These are phyloP conservation scores for Vitis amurensis DNA, from an alignment of 164 flowering plant species.

Conservation along the genomic window DNA sequence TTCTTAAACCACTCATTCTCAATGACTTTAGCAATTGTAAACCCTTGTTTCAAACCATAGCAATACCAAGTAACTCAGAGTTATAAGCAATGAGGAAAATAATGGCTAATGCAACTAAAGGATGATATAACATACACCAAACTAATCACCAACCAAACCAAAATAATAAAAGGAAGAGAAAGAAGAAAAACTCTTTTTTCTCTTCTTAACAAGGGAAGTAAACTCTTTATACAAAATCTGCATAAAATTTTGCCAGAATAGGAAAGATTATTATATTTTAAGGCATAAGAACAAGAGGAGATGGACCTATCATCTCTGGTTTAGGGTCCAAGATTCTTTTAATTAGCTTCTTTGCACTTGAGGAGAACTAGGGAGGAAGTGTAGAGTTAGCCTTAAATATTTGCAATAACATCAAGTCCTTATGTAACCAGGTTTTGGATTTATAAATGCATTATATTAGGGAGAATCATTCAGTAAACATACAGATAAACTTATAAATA, in stretches of 20 bases:
- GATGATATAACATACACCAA: no score
- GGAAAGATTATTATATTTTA: not conserved
- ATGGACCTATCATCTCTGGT: slow-evolving; percentile 58
- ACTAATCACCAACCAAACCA: not conserved
- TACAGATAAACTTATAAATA: no score
- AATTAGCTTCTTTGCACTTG: slow-evolving; percentile 87
- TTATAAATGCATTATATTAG: not conserved
- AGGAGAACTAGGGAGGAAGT: slow-evolving; percentile 91
- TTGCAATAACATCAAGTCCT: slow-evolving; percentile 32
- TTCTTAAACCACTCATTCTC: slow-evolving; percentile 99
- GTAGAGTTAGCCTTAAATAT: slow-evolving; percentile 82
- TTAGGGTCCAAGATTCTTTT: slow-evolving; percentile 87
- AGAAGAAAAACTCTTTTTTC: no score
- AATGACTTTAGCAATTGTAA: slow-evolving; percentile 73
- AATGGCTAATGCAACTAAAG: not conserved
- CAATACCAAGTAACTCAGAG: not conserved
- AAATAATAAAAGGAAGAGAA: not conserved
- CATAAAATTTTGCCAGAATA: not conserved
- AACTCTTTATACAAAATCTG: no score
- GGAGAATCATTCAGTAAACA: not conserved
- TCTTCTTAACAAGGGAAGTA: no score
- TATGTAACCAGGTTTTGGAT: not conserved
- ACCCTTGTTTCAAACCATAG: slow-evolving; percentile 55
- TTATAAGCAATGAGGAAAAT: not conserved
- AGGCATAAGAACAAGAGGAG: slow-evolving; percentile 1